These are phyloP conservation scores for Pythium apleroticum DNA, from an alignment of 352 stramenopile species.

Conservation along the genomic window DNA sequence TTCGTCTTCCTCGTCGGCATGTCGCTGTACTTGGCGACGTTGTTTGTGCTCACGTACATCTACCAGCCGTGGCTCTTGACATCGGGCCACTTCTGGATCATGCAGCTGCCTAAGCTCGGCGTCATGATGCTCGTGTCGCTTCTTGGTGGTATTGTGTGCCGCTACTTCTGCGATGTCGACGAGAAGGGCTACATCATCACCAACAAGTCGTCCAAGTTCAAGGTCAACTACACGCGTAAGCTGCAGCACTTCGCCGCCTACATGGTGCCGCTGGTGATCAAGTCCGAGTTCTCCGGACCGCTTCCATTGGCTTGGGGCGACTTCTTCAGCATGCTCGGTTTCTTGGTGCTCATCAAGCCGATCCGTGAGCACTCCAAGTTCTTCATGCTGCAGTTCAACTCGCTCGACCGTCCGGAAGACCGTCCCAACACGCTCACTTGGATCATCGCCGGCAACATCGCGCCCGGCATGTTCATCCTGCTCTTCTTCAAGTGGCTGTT, in stretches of 20 bases:
- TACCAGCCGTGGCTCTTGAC: constrained; percentile 49
- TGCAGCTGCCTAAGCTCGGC: constrained; percentile 51
- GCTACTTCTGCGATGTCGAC: constrained; percentile 82
- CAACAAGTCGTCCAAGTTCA: constrained; percentile 71
- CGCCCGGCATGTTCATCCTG: constrained; percentile 65
- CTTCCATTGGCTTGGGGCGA: constrained; percentile 78
- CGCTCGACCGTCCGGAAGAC: constrained; percentile 79
- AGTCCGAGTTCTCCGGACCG: constrained; percentile 52
- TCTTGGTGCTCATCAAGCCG: constrained; percentile 83
- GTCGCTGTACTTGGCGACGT: constrained; percentile 37
- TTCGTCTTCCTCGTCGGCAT: constrained; percentile 62
- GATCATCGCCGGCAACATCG: constrained; percentile 52
- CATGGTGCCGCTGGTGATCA: constrained; percentile 75
- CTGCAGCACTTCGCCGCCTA: constrained; percentile 79
- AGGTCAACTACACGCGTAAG: constrained; percentile 88
- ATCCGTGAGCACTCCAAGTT: constrained; percentile 77
- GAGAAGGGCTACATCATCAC: constrained; percentile 86
- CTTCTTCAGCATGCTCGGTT: constrained; percentile 79
- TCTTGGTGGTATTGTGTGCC: constrained; percentile 74
- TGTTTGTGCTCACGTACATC: constrained; percentile 48
- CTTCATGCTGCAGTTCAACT: constrained; percentile 90
- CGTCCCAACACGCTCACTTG: constrained; percentile 44
- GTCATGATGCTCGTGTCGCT: constrained; percentile 69
- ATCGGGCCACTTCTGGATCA: constrained; percentile 25
- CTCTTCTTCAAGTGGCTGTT: constrained; percentile 89